Evolutionary conservation across 106 monocot genomes (phyloP), one percentile per base, ranked within the genome.

Genomic region (Amphibolis antarctica): DNA sequence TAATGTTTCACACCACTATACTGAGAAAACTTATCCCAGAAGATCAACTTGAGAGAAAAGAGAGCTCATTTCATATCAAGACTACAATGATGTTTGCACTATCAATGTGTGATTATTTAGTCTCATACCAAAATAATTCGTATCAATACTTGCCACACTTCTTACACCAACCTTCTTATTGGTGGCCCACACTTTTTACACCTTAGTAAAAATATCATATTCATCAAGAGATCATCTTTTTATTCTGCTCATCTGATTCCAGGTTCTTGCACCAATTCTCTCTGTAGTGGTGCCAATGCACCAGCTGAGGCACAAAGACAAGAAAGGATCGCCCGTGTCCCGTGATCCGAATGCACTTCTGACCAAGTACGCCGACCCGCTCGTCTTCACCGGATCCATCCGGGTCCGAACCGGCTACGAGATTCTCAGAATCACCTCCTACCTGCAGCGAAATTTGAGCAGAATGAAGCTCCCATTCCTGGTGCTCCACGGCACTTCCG

Each of bases 311-410:
- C 64, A 64, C 18, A 71, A 65, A 30, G 67, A 77, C 57, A 82
- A 74, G 55, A 69, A 69, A 6, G 86, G 84, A 11, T 63, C 64
- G 43, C 79, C 82, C 0, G 86, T 98, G 1, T 98, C 90, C 1
- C 79, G 82, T 1, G 90, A 98, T 52, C 90, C 86, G 0, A 68
- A 86, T 25, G 90, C 90, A 5, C 70, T 98, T 55, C 56, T 51
- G 46, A 65, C 66, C 4, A 98, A 90, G 50, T 98, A 98, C 63
- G 84, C 90, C 0, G 86, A 98, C 61, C 96, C 86, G 0, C 75
- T 98, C 7, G 86, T 98, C 5, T 98, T 80, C 76, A 98, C 86
- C 0, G 90, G 90, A 9, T 54, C 90, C 0, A 76, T 98, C 43
- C 64, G 96, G 53, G 68, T 90, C 22, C 59, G 90, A 44, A 90